Evolutionary conservation across 805 yeast genomes (phyloP), one percentile per base, ranked within the genome.

Genomic region (Yamadazyma paraphyllophila): DNA sequence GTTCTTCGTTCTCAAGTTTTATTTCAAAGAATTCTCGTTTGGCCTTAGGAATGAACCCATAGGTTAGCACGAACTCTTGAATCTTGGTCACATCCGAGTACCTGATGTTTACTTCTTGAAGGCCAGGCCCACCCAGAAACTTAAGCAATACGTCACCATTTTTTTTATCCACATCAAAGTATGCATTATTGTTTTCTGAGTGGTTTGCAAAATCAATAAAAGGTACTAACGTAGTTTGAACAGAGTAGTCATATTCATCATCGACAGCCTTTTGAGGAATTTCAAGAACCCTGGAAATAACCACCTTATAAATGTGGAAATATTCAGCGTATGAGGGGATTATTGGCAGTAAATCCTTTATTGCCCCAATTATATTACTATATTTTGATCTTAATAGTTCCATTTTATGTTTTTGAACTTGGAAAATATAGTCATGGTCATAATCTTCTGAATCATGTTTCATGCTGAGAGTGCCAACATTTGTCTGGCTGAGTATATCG

Each of bases 201-300:
- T 85, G 92, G 58, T 85, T 85, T 5, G 77, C 85, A 69, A 78
- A 85, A 60, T 85, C 92, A 26, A 85, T 54, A 1, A 82, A 48
- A 1, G 92, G 90, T 0, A 84, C 87, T 44, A 85, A 58, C 0
- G 87, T 76, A 0, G 81, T 71, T 41, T 77, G 74, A 4, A 59
- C 54, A 26, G 46, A 46, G 43, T 52, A 60, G 34, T 63, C 51
- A 52, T 74, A 57, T 73, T 74, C 33, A 73, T 36, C 36, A 68
- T 91, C 96, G 1, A 49, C 55, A 3, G 51, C 54, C 2, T 48
- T 54, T 55, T 69, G 66, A 0, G 92, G 91, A 2, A 85, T 82
- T 56, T 84, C 90, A 39, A 84, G 65, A 0, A 78, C 75, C 45
- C 92, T 66, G 0, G 88, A 82, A 30, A 73, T 63, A 0, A 84